phyloP scores from a whole-genome alignment of 2,329 filamentous ascomycete species.

The Sporothrix protearum region DNA sequence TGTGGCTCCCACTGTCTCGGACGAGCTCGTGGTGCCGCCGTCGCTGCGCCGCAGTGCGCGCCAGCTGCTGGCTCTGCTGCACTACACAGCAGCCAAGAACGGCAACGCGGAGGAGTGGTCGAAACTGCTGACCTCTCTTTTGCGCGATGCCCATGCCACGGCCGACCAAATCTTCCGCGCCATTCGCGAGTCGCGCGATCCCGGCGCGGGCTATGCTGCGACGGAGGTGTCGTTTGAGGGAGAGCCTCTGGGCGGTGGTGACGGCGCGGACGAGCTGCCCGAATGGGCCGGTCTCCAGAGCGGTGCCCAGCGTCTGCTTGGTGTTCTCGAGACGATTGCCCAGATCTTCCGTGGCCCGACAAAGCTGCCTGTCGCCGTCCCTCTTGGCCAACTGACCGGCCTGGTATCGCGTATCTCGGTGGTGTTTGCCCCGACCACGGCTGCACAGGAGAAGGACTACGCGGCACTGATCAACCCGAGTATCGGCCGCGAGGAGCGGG shows the following conservation, averaged over 20 bases:
- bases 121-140: conserved; percentile 57
- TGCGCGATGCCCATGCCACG: conserved; percentile 65
- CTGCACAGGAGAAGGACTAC: conserved; percentile 41
- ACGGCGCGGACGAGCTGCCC: conserved; percentile 52
- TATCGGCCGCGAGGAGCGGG: conserved; percentile 74
- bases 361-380: conserved; percentile 61
- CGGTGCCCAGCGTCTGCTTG: conserved; percentile 65
- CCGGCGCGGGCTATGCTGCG: conserved; percentile 52
- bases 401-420: conserved; percentile 66
- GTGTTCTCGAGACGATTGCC: conserved; percentile 62
- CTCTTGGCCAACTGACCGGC: conserved; percentile 65
- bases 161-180: conserved; percentile 75
- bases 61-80: conserved; percentile 65
- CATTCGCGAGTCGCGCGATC: conserved; percentile 77
- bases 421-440: conserved; percentile 50
- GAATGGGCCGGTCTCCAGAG: conserved; percentile 71
- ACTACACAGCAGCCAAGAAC: conserved; percentile 78
- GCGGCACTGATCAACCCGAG: conserved; percentile 65
- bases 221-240: conserved; percentile 42
- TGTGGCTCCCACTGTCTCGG: conserved; percentile 61
- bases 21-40: conserved; percentile 46
- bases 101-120: conserved; percentile 74
- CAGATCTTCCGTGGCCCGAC: conserved; percentile 63
- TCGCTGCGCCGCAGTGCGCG: conserved; percentile 57
- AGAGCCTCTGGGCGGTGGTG: conserved; percentile 47